phyloP scores from a whole-genome alignment of 2,329 filamentous ascomycete genomes.

The Truncatella angustata region DNA sequence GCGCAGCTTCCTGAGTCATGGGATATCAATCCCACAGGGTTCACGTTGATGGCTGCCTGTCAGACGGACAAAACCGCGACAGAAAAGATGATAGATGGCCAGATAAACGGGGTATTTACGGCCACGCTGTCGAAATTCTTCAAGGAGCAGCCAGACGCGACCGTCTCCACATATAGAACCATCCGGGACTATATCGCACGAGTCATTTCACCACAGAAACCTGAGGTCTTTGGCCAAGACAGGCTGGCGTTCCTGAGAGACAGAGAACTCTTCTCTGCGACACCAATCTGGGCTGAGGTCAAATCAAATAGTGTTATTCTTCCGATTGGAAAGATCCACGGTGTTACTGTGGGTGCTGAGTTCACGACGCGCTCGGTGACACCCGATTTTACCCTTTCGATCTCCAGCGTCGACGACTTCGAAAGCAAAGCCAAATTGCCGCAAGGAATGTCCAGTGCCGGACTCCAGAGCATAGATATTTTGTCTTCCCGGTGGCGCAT shows the following conservation, averaged over 20 bases:
- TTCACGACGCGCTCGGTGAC: too few relatives aligned
- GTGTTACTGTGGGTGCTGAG: neutral
- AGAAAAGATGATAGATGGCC: neutral
- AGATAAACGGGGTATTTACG: neutral
- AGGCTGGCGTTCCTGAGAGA: neutral
- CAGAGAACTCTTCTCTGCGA: neutral
- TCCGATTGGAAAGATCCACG: neutral
- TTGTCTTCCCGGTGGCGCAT: too few relatives aligned
- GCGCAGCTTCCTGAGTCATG: too few relatives aligned
- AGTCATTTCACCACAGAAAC: neutral
- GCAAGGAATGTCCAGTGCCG: too few relatives aligned
- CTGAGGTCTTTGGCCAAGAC: neutral
- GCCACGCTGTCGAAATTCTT: neutral
- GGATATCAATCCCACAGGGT: too few relatives aligned
- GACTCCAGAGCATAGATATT: too few relatives aligned
- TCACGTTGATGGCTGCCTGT: too few relatives aligned
- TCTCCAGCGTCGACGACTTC: too few relatives aligned
- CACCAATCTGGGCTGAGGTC: neutral
- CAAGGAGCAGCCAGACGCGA: neutral
- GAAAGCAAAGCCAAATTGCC: too few relatives aligned
- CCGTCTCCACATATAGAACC: neutral
- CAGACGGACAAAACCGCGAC: too few relatives aligned
- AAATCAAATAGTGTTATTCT: neutral
- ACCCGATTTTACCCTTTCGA: too few relatives aligned
- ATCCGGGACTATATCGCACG: neutral